Conservation (phyloP, 2,329 filamentous ascomycete genomes). For the Madurella fahalii region DNA sequence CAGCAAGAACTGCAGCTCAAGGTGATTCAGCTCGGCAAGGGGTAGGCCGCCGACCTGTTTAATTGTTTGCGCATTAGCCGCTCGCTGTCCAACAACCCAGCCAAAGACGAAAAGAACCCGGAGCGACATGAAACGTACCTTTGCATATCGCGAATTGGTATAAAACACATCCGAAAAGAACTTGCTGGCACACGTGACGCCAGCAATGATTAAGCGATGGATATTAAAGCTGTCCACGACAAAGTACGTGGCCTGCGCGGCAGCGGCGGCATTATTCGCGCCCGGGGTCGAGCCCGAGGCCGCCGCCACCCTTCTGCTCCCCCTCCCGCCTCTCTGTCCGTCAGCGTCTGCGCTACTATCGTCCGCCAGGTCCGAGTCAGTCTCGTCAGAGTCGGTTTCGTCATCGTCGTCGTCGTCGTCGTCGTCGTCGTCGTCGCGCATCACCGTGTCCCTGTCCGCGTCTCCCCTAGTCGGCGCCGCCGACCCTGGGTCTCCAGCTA, state of each 20-base stretch:
- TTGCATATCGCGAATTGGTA: conserved; percentile 97
- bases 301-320: conserved; percentile 2
- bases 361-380: conserved; percentile 19
- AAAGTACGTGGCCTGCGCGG: conserved; percentile 58
- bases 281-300: not conserved
- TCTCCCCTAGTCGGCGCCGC: not conserved
- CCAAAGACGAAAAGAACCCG: conserved; percentile 17
- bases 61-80: conserved; percentile 20
- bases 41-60: conserved; percentile 97
- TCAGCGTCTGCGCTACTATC: conserved; percentile 16
- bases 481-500: not conserved
- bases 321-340: conserved; percentile 23
- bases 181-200: conserved; percentile 97
- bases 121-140: conserved; percentile 57
- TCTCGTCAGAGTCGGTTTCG: conserved; percentile 27
- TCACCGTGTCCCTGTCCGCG: conserved; percentile 32
- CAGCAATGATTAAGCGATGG: conserved; percentile 90
- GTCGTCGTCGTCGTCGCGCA: conserved; percentile 35
- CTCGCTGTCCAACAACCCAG: not conserved
- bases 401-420: conserved; percentile 43
- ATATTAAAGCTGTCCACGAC: conserved; percentile 99
- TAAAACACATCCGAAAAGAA: conserved; percentile 99
- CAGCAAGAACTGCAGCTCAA: conserved; percentile 92
- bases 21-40: conserved; percentile 85
- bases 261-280: conserved; percentile 16